phyloP scores from a whole-genome alignment of 1,139 yeast species.

The Trichomonascaceae sp. region DNA sequence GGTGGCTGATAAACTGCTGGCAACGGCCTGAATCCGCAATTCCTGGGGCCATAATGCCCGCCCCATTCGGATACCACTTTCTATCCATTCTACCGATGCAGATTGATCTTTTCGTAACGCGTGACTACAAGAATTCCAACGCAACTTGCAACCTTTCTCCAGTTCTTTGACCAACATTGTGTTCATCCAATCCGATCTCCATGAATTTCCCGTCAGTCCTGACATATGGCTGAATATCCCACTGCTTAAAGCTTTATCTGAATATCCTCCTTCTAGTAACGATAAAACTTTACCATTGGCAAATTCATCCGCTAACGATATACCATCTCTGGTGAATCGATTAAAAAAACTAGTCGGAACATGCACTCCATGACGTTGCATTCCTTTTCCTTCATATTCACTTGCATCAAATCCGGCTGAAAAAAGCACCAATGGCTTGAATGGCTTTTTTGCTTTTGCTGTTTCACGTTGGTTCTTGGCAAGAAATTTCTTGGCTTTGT shows the following conservation, averaged over 20 bases:
- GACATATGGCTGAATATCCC: slow-evolving; percentile 76
- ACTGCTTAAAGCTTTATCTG: slow-evolving; percentile 75
- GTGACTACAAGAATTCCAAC: slow-evolving; percentile 40
- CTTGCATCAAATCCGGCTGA: slow-evolving; percentile 91
- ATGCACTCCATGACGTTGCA: slow-evolving; percentile 82
- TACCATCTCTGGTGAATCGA: slow-evolving; percentile 66
- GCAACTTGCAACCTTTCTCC: slow-evolving; percentile 61
- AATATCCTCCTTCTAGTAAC: slow-evolving; percentile 79
- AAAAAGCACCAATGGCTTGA: slow-evolving; percentile 63
- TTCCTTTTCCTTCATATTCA: slow-evolving; percentile 71
- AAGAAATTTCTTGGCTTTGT: slow-evolving; percentile 64
- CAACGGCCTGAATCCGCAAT: slow-evolving; percentile 18
- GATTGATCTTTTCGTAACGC: slow-evolving; percentile 18
- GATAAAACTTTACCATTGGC: slow-evolving; percentile 62
- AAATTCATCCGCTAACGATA: slow-evolving; percentile 55
- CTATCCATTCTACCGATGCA: slow-evolving; percentile 44
- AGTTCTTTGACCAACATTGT: slow-evolving; percentile 60
- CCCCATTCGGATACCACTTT: slow-evolving; percentile 61
- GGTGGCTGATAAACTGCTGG: slow-evolving; percentile 15
- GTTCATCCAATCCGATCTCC: slow-evolving; percentile 47
- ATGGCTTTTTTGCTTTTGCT: slow-evolving; percentile 33
- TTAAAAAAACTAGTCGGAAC: slow-evolving; percentile 81
- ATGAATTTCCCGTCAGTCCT: slow-evolving; percentile 52
- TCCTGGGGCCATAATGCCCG: slow-evolving; percentile 57
- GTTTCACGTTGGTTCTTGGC: slow-evolving; percentile 33